These are phyloP conservation scores for Sequoiadendron giganteum DNA, from an alignment of 75 land plant species.

Conservation along the genomic window DNA sequence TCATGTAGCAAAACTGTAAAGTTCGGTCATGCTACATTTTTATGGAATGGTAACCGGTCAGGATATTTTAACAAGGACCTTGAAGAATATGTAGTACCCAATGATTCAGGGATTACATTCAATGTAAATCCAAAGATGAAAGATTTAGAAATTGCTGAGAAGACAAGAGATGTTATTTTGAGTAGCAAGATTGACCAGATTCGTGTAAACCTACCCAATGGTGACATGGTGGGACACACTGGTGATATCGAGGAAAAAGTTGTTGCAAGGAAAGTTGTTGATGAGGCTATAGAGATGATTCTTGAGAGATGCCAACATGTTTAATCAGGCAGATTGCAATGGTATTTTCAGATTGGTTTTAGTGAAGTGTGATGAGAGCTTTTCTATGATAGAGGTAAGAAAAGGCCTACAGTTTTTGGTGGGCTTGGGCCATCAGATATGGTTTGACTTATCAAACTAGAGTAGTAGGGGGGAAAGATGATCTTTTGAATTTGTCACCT, in stretches of 20 bases:
- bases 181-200: slow-evolving; percentile 93
- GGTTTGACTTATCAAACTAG: too few species aligned
- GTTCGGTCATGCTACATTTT: slow-evolving; percentile 98
- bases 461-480: too few species aligned
- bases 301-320: too few species aligned
- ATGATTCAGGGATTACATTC: slow-evolving; percentile 91
- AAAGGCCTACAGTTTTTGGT: too few species aligned
- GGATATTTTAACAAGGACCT: slow-evolving; percentile 69
- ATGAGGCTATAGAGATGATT: slow-evolving; percentile 97
- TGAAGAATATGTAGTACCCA: slow-evolving; percentile 95
- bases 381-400: too few species aligned
- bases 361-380: too few species aligned
- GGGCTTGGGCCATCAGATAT: too few species aligned
- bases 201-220: slow-evolving; percentile 93
- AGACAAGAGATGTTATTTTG: slow-evolving; percentile 87
- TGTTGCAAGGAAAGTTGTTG: slow-evolving; percentile 90
- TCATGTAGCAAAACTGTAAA: slow-evolving; percentile 98
- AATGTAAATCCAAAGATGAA: slow-evolving; percentile 95
- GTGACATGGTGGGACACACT: slow-evolving; percentile 99
- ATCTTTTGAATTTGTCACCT: too few species aligned
- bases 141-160: slow-evolving; percentile 92
- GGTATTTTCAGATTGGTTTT: too few species aligned
- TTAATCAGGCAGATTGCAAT: too few species aligned
- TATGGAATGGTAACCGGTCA: slow-evolving; percentile 99
- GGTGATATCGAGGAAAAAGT: slow-evolving; percentile 95